Percentiles rank a stretch among this genome's conserved stretches.
These are phyloP conservation scores for Raffaelea deltoideospora DNA, from an alignment of 2,329 filamentous ascomycete genomes.

Conservation along the genomic window DNA sequence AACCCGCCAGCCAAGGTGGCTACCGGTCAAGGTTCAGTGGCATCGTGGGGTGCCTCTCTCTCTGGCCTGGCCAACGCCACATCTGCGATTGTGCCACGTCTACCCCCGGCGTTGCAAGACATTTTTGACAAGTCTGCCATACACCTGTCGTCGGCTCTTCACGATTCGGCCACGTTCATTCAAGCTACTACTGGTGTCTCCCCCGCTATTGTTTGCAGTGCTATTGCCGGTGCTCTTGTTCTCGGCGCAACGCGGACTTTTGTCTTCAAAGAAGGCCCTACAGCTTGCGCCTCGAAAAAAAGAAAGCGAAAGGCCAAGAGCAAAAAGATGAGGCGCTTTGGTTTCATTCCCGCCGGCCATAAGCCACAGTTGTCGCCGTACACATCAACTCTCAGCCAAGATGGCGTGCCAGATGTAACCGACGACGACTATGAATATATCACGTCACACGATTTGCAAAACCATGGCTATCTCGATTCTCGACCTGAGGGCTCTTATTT, in stretches of 20 bases:
- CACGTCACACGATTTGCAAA: conserved; percentile 56
- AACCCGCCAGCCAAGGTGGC: conserved; percentile 41
- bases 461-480: conserved; percentile 19
- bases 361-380: conserved; percentile 31
- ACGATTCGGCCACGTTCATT: conserved; percentile 35
- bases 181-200: conserved; percentile 32
- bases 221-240: conserved; percentile 30
- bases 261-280: not conserved
- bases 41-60: conserved; percentile 43
- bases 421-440: conserved; percentile 73
- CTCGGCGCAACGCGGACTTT: conserved; percentile 27
- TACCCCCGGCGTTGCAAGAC: conserved; percentile 29
- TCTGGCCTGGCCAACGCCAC: conserved; percentile 39
- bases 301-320: conserved; percentile 10
- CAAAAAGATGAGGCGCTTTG: conserved; percentile 34
- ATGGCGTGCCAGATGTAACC: conserved; percentile 41
- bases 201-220: conserved; percentile 33
- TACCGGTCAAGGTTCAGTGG: conserved; percentile 41
- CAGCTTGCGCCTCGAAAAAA: conserved; percentile 4
- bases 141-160: conserved; percentile 33
- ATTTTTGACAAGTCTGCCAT: conserved; percentile 43
- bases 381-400: conserved; percentile 24
- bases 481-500: conserved; percentile 11
- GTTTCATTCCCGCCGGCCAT: conserved; percentile 7
- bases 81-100: conserved; percentile 21